Conservation (phyloP, 495 filamentous ascomycete species). For the Durotheca rogersii region DNA sequence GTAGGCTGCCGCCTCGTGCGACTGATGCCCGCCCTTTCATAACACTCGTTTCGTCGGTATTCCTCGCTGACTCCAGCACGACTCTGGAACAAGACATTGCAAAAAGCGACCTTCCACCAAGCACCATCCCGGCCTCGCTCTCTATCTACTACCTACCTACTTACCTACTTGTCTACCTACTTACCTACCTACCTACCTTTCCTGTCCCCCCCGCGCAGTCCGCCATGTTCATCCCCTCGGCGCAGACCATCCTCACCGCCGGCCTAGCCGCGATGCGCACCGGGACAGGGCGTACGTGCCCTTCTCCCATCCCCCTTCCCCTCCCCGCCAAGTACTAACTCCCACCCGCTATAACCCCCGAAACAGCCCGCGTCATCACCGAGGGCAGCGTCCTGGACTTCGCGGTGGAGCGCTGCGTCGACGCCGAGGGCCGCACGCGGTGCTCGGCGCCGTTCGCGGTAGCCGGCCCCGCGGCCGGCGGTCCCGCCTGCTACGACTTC, state of each 20-base stretch:
- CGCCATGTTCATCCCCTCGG: slow-evolving; percentile 37
- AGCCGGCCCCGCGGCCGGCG: slow-evolving; percentile 21
- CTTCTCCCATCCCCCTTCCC: background rate
- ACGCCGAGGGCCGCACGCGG: slow-evolving; percentile 35
- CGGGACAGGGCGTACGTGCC: slow-evolving; percentile 24
- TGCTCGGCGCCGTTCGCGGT: slow-evolving; percentile 42
- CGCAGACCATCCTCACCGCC: slow-evolving; percentile 34
- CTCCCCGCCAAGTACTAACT: background rate
- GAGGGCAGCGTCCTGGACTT: slow-evolving; percentile 39
- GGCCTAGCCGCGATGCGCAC: slow-evolving; percentile 35
- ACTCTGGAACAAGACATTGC: no score
- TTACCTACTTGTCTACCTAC: no score
- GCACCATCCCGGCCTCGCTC: no score
- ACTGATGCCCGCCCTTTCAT: no score
- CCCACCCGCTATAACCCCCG: no score
- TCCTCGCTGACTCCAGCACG: no score
- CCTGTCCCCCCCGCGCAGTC: no score
- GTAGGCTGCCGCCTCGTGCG: no score
- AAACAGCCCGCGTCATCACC: slow-evolving; percentile 29
- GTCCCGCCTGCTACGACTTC: slow-evolving; percentile 45
- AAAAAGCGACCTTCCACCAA: no score
- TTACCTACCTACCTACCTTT: background rate
- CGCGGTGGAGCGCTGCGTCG: slow-evolving; percentile 38
- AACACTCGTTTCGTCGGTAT: no score
- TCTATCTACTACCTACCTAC: background rate